phyloP scores from a whole-genome alignment of 352 stramenopile species.

The Globisporangium acanthophoron region DNA sequence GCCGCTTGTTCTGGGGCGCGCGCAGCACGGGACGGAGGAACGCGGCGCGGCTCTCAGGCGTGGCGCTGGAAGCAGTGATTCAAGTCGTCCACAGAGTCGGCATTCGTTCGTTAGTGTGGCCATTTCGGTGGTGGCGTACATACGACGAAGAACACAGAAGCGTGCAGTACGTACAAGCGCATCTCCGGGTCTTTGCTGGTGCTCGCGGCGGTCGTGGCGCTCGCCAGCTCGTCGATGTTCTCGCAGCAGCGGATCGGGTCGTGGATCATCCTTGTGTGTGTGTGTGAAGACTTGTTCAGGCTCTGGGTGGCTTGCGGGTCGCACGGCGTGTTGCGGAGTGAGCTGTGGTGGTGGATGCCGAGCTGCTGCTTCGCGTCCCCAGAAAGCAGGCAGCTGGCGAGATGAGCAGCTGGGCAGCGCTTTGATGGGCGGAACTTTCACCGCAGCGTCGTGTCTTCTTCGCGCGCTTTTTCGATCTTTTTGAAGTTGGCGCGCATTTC shows the following conservation, averaged over 20 bases:
- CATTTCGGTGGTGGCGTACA: not conserved
- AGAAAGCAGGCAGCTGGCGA: not conserved
- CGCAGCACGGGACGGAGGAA: constrained; percentile 10
- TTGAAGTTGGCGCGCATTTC: not conserved
- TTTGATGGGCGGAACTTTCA: constrained; percentile 5
- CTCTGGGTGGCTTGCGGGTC: not conserved
- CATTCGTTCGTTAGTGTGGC: not conserved
- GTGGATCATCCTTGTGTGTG: not conserved
- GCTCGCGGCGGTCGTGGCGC: not conserved
- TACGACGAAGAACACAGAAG: not conserved
- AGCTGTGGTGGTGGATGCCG: not conserved
- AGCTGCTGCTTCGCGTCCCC: not conserved
- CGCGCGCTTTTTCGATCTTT: constrained; percentile 3
- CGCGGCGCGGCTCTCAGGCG: constrained; percentile 13
- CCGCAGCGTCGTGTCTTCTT: not conserved
- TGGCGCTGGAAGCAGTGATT: constrained; percentile 1
- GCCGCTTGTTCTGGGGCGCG: constrained; percentile 10
- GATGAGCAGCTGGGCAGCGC: not conserved
- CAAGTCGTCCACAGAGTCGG: not conserved
- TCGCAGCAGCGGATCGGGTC: constrained; percentile 3
- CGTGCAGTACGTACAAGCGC: not conserved
- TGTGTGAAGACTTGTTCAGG: not conserved
- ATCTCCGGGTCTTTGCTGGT: not conserved
- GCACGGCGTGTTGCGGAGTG: not conserved
- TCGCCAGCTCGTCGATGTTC: not conserved